A percentile compares a stretch with the other conserved stretches of the same genome.
Evolutionary conservation across 129 eudicot species (phyloP).

Genomic region (Glebionis coronaria): DNA sequence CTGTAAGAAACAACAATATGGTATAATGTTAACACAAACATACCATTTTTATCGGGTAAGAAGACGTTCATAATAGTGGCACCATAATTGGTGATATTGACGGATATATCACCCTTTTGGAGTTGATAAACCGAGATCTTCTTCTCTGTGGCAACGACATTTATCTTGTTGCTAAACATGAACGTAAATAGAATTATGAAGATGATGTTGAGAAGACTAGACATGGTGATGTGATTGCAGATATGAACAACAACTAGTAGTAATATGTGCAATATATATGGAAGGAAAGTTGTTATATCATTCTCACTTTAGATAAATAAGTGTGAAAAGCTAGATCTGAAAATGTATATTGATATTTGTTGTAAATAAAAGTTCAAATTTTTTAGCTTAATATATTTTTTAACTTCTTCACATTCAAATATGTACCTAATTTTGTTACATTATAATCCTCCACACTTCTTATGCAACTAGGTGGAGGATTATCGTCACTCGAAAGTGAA

Average conservation of each 20-base stretch:
- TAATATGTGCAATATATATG: background rate
- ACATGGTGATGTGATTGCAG: conserved; percentile 7
- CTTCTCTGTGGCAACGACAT: background rate
- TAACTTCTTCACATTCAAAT: too few relatives aligned
- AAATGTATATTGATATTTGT: too few relatives aligned
- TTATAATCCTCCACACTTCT: too few relatives aligned
- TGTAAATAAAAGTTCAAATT: too few relatives aligned
- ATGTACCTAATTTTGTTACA: too few relatives aligned
- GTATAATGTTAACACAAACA: background rate
- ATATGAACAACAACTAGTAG: background rate
- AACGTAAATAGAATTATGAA: background rate
- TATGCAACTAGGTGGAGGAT: too few relatives aligned
- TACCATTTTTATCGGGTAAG: conserved; percentile 58
- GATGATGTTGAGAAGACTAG: background rate
- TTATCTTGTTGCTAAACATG: background rate
- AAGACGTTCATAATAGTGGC: conserved; percentile 55
- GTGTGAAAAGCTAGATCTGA: too few relatives aligned
- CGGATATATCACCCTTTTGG: conserved; percentile 43
- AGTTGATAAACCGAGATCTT: conserved; percentile 41
- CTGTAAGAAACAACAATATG: too few relatives aligned
- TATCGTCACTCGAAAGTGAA: too few relatives aligned
- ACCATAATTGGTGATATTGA: conserved; percentile 65
- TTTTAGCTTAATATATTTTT: too few relatives aligned
- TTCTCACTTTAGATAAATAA: too few relatives aligned
- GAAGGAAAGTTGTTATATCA: background rate